Conservation (phyloP, 495 filamentous ascomycete species). For the Astrothelium subdiscretum region DNA sequence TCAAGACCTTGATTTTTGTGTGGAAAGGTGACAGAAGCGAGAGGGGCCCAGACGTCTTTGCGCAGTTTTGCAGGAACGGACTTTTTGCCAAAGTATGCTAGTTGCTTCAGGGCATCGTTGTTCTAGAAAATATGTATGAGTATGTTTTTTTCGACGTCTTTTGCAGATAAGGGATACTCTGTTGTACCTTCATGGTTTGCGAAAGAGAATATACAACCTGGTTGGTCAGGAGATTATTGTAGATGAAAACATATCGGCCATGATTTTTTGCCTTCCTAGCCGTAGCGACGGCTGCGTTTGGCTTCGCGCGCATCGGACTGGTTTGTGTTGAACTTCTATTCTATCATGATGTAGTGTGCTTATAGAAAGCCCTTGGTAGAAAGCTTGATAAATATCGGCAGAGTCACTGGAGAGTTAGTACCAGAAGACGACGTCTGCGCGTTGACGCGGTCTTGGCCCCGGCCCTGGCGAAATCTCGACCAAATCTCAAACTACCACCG, state of each 20-base stretch:
- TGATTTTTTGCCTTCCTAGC: conserved; percentile 19
- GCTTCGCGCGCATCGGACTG: not conserved
- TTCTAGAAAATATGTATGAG: conserved; percentile 33
- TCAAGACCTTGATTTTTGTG: conserved; percentile 51
- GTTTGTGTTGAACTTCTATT: not conserved
- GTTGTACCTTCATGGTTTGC: conserved; percentile 53
- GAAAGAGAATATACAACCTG: conserved; percentile 74
- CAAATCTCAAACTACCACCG: not conserved
- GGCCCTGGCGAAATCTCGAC: not conserved
- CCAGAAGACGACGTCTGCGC: too few relatives aligned
- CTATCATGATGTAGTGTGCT: not conserved
- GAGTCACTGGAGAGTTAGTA: not conserved
- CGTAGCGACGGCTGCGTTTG: not conserved
- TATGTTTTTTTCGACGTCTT: not conserved
- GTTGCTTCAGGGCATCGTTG: conserved; percentile 56
- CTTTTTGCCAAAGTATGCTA: conserved; percentile 86
- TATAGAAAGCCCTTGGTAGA: not conserved
- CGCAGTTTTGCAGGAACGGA: conserved; percentile 64
- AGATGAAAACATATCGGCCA: conserved; percentile 71
- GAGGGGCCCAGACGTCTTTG: conserved; percentile 83
- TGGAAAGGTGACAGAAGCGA: conserved; percentile 65
- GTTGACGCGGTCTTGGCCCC: not conserved
- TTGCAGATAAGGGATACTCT: not conserved
- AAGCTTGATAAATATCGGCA: not conserved
- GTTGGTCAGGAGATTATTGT: conserved; percentile 66